These are phyloP conservation scores for Fennellomyces sp. DNA, from an alignment of 371 early-diverging fungal genomes.

Conservation along the genomic window DNA sequence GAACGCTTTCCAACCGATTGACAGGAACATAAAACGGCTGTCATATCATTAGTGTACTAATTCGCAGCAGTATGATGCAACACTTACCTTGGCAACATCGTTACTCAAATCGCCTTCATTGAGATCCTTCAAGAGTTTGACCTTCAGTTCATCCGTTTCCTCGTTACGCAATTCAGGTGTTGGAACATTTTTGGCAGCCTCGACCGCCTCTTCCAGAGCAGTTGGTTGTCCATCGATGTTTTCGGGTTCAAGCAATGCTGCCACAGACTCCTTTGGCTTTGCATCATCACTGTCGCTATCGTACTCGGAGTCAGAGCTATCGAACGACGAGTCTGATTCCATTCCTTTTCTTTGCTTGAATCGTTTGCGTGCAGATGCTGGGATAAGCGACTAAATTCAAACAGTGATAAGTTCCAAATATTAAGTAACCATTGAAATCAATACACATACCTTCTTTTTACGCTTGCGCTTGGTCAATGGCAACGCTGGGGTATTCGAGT, in stretches of 20 bases:
- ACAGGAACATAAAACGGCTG: conserved; percentile 83
- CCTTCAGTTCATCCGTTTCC: conserved; percentile 47
- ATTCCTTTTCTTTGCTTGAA: conserved; percentile 52
- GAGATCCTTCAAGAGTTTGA: conserved; percentile 35
- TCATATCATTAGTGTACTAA: neutral
- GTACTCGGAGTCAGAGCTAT: conserved; percentile 70
- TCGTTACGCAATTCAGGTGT: conserved; percentile 28
- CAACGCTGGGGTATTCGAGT: conserved; percentile 26
- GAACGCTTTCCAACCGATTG: conserved; percentile 73
- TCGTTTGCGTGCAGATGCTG: conserved; percentile 39
- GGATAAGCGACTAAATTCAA: conserved; percentile 41
- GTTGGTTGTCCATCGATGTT: conserved; percentile 41
- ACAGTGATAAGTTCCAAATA: conserved; percentile 1
- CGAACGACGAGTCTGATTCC: conserved; percentile 65
- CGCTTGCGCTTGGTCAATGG: conserved; percentile 42
- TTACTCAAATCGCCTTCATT: conserved; percentile 45
- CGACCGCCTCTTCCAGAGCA: conserved; percentile 42
- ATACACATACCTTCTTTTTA: conserved; percentile 55
- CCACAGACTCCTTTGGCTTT: conserved; percentile 35
- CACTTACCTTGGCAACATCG: conserved; percentile 38
- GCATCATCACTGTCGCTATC: conserved; percentile 47
- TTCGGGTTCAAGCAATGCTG: conserved; percentile 27
- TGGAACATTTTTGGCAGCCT: conserved; percentile 40
- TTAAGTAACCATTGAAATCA: neutral
- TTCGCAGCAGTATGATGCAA: neutral